phyloP scores from a whole-genome alignment of 768 basidiomycete genomes.

The Calocera viscosa region DNA sequence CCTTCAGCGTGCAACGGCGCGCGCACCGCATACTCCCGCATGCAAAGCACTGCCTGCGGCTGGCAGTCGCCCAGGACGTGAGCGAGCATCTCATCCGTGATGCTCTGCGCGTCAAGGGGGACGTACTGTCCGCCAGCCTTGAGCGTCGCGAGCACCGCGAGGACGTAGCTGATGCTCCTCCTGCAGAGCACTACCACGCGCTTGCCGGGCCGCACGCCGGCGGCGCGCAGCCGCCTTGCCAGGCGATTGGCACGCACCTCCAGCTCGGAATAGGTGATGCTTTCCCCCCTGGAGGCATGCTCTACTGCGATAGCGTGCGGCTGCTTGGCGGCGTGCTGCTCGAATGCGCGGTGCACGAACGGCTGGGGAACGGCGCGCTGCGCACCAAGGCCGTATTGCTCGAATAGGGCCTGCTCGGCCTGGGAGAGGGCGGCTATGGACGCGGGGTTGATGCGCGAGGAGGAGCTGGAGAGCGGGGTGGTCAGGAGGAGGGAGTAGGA shows the following conservation, averaged over 20 bases:
- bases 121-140: constrained; percentile 50
- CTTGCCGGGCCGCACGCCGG: constrained; percentile 36
- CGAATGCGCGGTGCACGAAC: constrained; percentile 47
- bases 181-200: constrained; percentile 46
- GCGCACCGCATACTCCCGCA: constrained; percentile 33
- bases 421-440: neutral
- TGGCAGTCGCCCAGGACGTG: constrained; percentile 41
- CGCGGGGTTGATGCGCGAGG: neutral
- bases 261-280: constrained; percentile 41
- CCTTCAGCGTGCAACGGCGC: constrained; percentile 15
- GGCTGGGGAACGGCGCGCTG: constrained; percentile 31
- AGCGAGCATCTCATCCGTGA: constrained; percentile 42
- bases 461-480: neutral
- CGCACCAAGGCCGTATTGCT: constrained; percentile 25
- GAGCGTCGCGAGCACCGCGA: constrained; percentile 42
- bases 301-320: constrained; percentile 40
- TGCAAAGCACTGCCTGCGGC: constrained; percentile 33
- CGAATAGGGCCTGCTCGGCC: neutral
- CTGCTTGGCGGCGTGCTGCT: constrained; percentile 32
- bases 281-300: constrained; percentile 28
- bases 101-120: constrained; percentile 45
- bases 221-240: constrained; percentile 33
- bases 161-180: constrained; percentile 41
- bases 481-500: neutral
- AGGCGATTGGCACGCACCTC: constrained; percentile 39